Base-by-base conservation (phyloP, 2,329 filamentous ascomycete genomes). In the Alternaria sp. region DNA sequence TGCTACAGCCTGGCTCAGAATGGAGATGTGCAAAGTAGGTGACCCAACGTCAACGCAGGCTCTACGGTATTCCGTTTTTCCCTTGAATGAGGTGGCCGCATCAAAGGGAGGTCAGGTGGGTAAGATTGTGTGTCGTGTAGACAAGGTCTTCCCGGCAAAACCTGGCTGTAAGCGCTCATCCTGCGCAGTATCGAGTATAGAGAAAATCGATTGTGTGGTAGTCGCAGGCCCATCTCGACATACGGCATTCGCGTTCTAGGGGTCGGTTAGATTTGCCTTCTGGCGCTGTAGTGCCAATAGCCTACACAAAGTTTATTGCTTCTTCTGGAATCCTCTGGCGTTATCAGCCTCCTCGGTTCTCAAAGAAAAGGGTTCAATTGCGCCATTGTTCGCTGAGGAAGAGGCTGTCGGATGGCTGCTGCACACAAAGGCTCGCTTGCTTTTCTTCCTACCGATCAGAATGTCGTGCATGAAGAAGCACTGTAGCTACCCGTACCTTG, bases 401-500 rank as follows among this genome's bases (percentile, higher is more conserved):
- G 43, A 25, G 28, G 43, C 44, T 17, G 21, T 23, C 54, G 40
- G 10, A 52, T 54, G 57, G 36, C 32, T 46, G 47, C 23, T 46
- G 47, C 23, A 28, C 26, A 17, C 15, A 23, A 40, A 55, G 26
- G n/a, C 12, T 40, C 43, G 28, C 23, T 60, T 55, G 50, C 50
- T 36, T 52, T 52, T 52, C 28, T 25, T 9, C 36, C 30, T 40
- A 49, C 50, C 50, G 50, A 60, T 60, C 43, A 55, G 21, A 23
- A 60, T 55, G 57, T 43, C 50, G 50, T 60, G 28, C 57, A 55
- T 46, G 50, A 26, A 55, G 13, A 55, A 25, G 49, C 49, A 54
- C 40, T 55, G 21, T 40, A 55, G 57, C 49, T 45, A 60, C 52
- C 57, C 57, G 50, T 60, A 23, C 40, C 43, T 15, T 60, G 51